These are phyloP conservation scores for Cichorium intybus DNA, from an alignment of 140 eudicot species.

Conservation along the genomic window DNA sequence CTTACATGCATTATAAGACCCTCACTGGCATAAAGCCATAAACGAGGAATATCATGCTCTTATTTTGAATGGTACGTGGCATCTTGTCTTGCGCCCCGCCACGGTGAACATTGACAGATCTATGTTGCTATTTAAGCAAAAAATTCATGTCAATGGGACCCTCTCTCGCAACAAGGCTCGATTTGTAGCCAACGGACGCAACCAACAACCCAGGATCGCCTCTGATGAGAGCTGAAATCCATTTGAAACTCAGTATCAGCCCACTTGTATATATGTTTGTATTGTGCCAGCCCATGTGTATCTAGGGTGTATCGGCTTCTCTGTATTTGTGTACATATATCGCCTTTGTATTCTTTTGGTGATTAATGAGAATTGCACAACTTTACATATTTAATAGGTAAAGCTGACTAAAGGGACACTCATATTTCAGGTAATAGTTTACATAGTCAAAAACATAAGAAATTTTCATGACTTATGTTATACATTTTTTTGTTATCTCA, in stretches of 20 bases:
- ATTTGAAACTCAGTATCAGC: no score
- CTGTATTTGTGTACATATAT: no score
- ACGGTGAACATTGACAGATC: neutral
- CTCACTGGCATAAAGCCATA: neutral
- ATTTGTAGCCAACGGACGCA: neutral
- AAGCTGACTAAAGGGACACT: constrained; percentile 94
- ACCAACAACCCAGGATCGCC: no score
- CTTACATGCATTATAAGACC: neutral
- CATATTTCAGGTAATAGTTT: constrained; percentile 72
- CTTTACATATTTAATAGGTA: no score
- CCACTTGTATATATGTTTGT: no score
- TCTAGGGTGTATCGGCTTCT: no score
- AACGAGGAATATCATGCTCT: neutral
- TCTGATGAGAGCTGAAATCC: no score
- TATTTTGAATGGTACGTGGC: neutral
- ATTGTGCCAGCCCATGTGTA: no score
- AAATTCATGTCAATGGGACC: neutral
- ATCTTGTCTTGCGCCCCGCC: neutral
- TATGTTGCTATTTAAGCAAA: neutral
- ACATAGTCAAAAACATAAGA: neutral
- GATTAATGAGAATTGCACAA: no score
- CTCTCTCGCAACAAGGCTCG: neutral
- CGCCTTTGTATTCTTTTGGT: no score
- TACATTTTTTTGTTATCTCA: constrained; percentile 2
- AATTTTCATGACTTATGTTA: neutral